phyloP scores from a whole-genome alignment of 2,329 filamentous ascomycete genomes.

The Teratosphaeria zuluensis region DNA sequence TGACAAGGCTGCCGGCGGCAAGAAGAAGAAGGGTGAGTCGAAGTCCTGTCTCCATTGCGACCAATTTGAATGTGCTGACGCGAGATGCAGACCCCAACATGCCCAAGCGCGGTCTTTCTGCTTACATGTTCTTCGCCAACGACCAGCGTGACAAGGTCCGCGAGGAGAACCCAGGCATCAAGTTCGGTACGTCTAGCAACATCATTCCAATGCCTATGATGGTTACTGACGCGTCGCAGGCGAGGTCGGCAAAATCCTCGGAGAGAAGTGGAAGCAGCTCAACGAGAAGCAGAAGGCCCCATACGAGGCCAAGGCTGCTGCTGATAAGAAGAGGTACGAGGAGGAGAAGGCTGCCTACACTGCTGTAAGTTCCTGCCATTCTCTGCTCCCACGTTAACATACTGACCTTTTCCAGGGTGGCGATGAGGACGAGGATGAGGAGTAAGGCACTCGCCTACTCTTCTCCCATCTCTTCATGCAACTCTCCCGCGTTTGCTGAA shows the following conservation, averaged over 20 bases:
- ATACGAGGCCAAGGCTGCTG: slow-evolving; percentile 92
- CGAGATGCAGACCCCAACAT: slow-evolving; percentile 72
- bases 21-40: slow-evolving; percentile 62
- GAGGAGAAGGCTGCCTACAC: slow-evolving; percentile 94
- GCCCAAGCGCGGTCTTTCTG: slow-evolving; percentile 97
- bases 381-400: neutral
- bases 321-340: slow-evolving; percentile 98
- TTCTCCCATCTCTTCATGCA: neutral
- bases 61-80: neutral
- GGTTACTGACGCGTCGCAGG: slow-evolving; percentile 37
- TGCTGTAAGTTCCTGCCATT: slow-evolving; percentile 45
- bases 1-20: slow-evolving; percentile 39
- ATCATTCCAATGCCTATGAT: neutral
- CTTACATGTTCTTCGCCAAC: slow-evolving; percentile 99
- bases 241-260: slow-evolving; percentile 95
- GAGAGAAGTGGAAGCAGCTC: slow-evolving; percentile 97
- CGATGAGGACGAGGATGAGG: slow-evolving; percentile 30
- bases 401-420: slow-evolving; percentile 20
- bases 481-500: neutral
- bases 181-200: slow-evolving; percentile 61
- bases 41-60: neutral
- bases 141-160: slow-evolving; percentile 97
- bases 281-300: slow-evolving; percentile 85
- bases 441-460: slow-evolving; percentile 12
- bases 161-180: slow-evolving; percentile 95